Conservation (phyloP, 2,329 filamentous ascomycete species). For the Biscogniauxia sp. region DNA sequence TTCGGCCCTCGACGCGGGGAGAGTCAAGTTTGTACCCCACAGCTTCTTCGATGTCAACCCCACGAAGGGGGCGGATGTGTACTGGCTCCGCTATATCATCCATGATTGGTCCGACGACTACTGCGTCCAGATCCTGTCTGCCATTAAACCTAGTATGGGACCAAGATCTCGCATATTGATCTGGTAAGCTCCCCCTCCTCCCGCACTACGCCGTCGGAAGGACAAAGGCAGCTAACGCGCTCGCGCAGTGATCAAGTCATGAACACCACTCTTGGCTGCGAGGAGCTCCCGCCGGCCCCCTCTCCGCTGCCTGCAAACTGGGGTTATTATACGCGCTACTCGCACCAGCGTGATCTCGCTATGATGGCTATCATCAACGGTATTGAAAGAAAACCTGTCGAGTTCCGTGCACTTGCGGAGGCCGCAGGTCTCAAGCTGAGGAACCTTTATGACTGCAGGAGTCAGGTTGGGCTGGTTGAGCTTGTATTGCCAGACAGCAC, state of each 20-base stretch:
- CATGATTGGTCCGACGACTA: conserved; percentile 38
- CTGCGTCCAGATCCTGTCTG: conserved; percentile 29
- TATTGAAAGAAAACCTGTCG: conserved; percentile 34
- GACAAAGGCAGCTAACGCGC: conserved; percentile 2
- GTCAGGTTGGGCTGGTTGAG: conserved; percentile 28
- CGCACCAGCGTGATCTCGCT: conserved; percentile 31
- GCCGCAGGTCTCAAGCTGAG: conserved; percentile 29
- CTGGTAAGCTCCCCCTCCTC: conserved; percentile 3
- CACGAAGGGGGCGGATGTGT: conserved; percentile 28
- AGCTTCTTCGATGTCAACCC: conserved; percentile 36
- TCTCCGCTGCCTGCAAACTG: conserved; percentile 34
- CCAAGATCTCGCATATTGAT: conserved; percentile 19
- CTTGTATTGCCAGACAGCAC: conserved; percentile 15
- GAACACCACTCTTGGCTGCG: conserved; percentile 33
- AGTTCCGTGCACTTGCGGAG: conserved; percentile 30
- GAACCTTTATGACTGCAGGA: conserved; percentile 33
- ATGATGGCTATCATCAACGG: conserved; percentile 37
- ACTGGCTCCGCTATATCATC: conserved; percentile 32
- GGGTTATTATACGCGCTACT: conserved; percentile 33
- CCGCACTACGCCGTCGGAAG: not conserved
- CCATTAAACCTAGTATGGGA: conserved; percentile 16
- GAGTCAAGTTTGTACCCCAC: conserved; percentile 26
- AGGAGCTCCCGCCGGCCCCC: conserved; percentile 30
- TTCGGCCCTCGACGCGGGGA: conserved; percentile 7
- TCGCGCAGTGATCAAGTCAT: conserved; percentile 34